phyloP scores from a whole-genome alignment of 2,329 filamentous ascomycete species.

The Fusarium austroafricanum region DNA sequence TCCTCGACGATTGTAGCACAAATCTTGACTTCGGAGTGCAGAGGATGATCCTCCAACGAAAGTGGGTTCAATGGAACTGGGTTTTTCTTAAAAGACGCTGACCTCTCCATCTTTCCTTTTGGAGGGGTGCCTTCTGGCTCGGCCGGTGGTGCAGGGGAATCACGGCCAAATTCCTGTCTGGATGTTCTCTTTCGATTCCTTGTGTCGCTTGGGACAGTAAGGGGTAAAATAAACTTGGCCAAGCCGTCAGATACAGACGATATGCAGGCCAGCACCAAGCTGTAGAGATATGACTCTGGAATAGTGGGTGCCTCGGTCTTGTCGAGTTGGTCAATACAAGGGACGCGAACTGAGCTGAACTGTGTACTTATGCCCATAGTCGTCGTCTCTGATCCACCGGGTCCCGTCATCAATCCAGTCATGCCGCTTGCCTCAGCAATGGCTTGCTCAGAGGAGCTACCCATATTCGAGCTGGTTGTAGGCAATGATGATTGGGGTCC shows the following conservation, averaged over 20 bases:
- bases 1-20: slow-evolving; percentile 87
- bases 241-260: slow-evolving; percentile 91
- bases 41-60: slow-evolving; percentile 76
- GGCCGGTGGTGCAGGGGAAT: slow-evolving; percentile 56
- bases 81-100: slow-evolving; percentile 77
- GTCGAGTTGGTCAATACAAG: slow-evolving; percentile 94
- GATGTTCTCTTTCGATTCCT: slow-evolving; percentile 63
- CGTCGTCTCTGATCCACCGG: slow-evolving; percentile 73
- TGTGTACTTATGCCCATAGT: slow-evolving; percentile 86
- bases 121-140: slow-evolving; percentile 50
- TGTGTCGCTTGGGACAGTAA: slow-evolving; percentile 83
- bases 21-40: slow-evolving; percentile 76
- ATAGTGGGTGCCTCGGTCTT: slow-evolving; percentile 85
- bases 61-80: slow-evolving; percentile 88
- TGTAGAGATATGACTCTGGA: slow-evolving; percentile 95
- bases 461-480: slow-evolving; percentile 66
- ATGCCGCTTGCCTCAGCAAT: slow-evolving; percentile 89
- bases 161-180: slow-evolving; percentile 58
- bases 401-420: slow-evolving; percentile 84
- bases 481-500: slow-evolving; percentile 90
- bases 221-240: slow-evolving; percentile 90
- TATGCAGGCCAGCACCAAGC: slow-evolving; percentile 87
- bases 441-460: slow-evolving; percentile 78
- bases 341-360: slow-evolving; percentile 88
- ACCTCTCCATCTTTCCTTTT: slow-evolving; percentile 63